A percentile compares a stretch with the other conserved stretches of the same genome.
These are phyloP conservation scores for Magnolia officinalis DNA, from an alignment of 164 flowering plant genomes.

Conservation along the genomic window DNA sequence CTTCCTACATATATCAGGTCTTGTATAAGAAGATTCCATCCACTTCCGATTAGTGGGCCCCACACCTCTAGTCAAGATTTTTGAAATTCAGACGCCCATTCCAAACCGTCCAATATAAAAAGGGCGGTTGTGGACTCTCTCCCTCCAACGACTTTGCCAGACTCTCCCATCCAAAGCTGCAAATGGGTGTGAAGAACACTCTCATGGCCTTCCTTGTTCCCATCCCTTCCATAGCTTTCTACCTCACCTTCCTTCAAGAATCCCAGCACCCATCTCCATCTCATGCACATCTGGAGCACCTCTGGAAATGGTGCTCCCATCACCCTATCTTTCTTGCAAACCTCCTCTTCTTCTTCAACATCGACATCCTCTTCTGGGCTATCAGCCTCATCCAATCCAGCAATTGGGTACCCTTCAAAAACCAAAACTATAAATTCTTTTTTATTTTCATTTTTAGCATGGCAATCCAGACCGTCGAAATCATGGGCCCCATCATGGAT, in stretches of 20 bases:
- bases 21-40: no score
- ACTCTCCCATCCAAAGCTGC: background rate
- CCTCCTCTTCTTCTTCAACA: slow-evolving; percentile 76
- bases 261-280: background rate
- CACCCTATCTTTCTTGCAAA: slow-evolving; percentile 81
- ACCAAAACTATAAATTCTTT: background rate
- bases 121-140: background rate
- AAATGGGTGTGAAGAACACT: slow-evolving; percentile 52
- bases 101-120: background rate
- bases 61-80: background rate
- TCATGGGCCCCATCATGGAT: no score
- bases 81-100: background rate
- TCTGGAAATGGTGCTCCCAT: slow-evolving; percentile 66
- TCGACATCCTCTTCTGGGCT: slow-evolving; percentile 76
- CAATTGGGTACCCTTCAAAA: slow-evolving; percentile 60
- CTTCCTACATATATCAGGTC: no score
- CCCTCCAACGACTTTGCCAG: background rate
- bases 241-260: slow-evolving; percentile 53
- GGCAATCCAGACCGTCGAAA: no score
- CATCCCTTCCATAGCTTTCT: slow-evolving; percentile 78
- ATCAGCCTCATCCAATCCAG: slow-evolving; percentile 65
- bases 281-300: slow-evolving; percentile 17
- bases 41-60: background rate
- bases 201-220: slow-evolving; percentile 55
- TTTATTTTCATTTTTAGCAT: no score